These are phyloP conservation scores for Striga hermonthica DNA, from an alignment of 305 asterid species.

Conservation along the genomic window DNA sequence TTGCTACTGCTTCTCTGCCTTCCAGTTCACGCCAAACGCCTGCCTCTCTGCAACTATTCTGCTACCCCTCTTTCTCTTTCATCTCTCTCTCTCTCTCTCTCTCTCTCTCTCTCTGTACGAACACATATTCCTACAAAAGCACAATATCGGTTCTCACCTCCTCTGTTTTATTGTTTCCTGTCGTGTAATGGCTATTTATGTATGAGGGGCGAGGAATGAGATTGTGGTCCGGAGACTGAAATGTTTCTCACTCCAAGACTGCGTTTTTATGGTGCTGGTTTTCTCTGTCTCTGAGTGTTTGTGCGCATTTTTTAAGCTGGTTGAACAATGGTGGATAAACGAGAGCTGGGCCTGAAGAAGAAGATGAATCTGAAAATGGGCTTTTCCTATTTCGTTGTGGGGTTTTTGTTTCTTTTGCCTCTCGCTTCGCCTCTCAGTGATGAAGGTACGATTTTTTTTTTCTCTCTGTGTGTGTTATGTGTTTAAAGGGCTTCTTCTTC, in stretches of 20 bases:
- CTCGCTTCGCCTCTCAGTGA: slow-evolving; percentile 47
- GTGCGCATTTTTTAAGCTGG: neutral
- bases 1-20: slow-evolving; percentile 57
- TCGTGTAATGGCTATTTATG: slow-evolving; percentile 28
- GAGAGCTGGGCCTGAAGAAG: slow-evolving; percentile 19
- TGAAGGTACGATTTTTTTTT: slow-evolving; percentile 48
- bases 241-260: slow-evolving; percentile 19
- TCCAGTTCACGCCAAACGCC: slow-evolving; percentile 98
- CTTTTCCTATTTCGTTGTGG: slow-evolving; percentile 21
- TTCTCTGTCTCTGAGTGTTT: neutral
- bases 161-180: slow-evolving; percentile 5
- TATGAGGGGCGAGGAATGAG: slow-evolving; percentile 31
- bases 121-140: slow-evolving; percentile 34
- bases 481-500: neutral
- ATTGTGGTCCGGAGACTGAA: slow-evolving; percentile 23
- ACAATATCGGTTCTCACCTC: slow-evolving; percentile 25
- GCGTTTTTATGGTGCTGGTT: slow-evolving; percentile 13
- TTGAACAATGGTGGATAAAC: slow-evolving; percentile 31
- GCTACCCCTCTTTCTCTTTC: slow-evolving; percentile 19
- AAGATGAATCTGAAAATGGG: slow-evolving; percentile 32
- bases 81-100: slow-evolving; percentile 26
- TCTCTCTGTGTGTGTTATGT: neutral
- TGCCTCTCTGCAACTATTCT: slow-evolving; percentile 45
- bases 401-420: slow-evolving; percentile 37
- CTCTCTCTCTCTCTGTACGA: slow-evolving; percentile 24